These are phyloP conservation scores for Colletotrichum spinosum DNA, from an alignment of 2,329 filamentous ascomycete species.

Conservation along the genomic window DNA sequence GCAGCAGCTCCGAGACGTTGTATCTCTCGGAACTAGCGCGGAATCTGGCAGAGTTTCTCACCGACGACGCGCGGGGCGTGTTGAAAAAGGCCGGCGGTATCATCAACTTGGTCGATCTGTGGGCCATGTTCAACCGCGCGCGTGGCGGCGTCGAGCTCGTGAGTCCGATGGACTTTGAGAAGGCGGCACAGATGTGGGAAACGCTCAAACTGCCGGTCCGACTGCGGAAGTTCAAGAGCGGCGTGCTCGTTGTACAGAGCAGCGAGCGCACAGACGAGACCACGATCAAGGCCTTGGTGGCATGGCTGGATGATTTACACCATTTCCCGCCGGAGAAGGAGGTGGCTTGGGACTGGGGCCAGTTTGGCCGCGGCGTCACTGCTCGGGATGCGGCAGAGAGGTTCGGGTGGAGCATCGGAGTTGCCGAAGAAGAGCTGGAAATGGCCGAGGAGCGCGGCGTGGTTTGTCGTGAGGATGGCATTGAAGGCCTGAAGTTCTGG, in stretches of 20 bases:
- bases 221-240: slow-evolving; percentile 89
- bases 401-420: slow-evolving; percentile 97
- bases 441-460: slow-evolving; percentile 95
- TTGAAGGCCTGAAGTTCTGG: slow-evolving; percentile 95
- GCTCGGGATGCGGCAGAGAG: slow-evolving; percentile 88
- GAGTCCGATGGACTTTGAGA: slow-evolving; percentile 90
- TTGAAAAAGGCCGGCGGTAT: slow-evolving; percentile 86
- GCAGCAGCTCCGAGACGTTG: slow-evolving; percentile 79
- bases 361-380: slow-evolving; percentile 87
- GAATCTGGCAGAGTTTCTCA: slow-evolving; percentile 89
- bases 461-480: slow-evolving; percentile 89
- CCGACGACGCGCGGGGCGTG: slow-evolving; percentile 84
- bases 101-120: slow-evolving; percentile 89
- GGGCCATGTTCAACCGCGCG: slow-evolving; percentile 94
- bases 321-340: slow-evolving; percentile 72
- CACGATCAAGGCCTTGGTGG: slow-evolving; percentile 80
- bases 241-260: slow-evolving; percentile 92
- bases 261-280: slow-evolving; percentile 91
- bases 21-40: slow-evolving; percentile 90
- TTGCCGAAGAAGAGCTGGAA: slow-evolving; percentile 93
- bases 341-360: slow-evolving; percentile 78
- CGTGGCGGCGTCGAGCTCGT: slow-evolving; percentile 94
- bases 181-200: slow-evolving; percentile 90
- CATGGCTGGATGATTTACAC: slow-evolving; percentile 83
- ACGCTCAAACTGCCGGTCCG: slow-evolving; percentile 87